Evolutionary conservation across 1,139 yeast species (phyloP).

Genomic region (Saccharomyces hybrid): DNA sequence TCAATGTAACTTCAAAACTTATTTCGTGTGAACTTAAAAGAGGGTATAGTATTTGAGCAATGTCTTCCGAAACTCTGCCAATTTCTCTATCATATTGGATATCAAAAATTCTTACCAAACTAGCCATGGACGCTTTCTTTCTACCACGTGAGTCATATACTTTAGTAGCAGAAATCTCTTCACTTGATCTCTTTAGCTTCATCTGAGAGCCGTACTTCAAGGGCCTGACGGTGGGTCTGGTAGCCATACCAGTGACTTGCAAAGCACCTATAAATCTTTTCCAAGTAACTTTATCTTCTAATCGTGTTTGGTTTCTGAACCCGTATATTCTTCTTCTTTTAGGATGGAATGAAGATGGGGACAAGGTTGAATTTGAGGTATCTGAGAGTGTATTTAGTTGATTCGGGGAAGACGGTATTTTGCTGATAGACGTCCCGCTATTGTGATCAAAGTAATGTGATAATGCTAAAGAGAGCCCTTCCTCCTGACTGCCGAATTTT

Average conservation of each 20-base stretch:
- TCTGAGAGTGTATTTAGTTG: neutral
- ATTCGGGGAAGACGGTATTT: neutral
- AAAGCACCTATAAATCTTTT: constrained; percentile 58
- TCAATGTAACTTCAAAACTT: constrained; percentile 49
- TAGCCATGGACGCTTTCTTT: constrained; percentile 18
- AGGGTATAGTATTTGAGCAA: constrained; percentile 63
- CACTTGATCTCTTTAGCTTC: constrained; percentile 6
- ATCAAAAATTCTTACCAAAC: constrained; percentile 25
- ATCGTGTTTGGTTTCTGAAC: constrained; percentile 7
- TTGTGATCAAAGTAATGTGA: constrained; percentile 13
- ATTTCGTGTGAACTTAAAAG: constrained; percentile 53
- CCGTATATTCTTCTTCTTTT: constrained; percentile 1
- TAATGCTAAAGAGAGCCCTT: constrained; percentile 16
- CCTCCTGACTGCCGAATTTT: constrained; percentile 8
- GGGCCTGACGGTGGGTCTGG: constrained; percentile 58
- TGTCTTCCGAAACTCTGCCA: constrained; percentile 69
- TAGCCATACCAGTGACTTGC: constrained; percentile 75
- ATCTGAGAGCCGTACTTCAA: constrained; percentile 46
- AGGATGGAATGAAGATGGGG: neutral
- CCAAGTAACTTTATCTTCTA: constrained; percentile 23
- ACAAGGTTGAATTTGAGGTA: neutral
- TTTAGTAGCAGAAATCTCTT: constrained; percentile 1
- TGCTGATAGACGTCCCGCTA: neutral
- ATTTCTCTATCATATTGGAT: constrained; percentile 44
- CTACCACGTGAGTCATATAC: constrained; percentile 28